phyloP scores from a whole-genome alignment of 2,329 filamentous ascomycete species.

The Penicillium sp. region DNA sequence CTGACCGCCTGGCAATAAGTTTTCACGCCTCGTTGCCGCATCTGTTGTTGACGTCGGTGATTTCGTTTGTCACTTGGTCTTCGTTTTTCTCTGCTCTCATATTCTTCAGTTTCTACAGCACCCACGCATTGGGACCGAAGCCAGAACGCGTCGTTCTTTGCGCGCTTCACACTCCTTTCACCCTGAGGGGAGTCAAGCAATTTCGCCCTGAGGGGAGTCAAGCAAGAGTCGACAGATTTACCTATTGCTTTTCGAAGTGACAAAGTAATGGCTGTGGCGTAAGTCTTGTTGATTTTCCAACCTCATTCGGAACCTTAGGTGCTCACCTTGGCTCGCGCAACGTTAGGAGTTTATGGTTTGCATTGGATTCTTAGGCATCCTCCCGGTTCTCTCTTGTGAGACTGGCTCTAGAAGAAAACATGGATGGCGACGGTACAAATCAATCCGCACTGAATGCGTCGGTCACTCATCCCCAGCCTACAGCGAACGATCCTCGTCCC shows the following conservation, averaged over 20 bases:
- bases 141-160: neutral
- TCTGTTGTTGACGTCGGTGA: neutral
- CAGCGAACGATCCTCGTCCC: neutral
- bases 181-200: neutral
- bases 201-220: neutral
- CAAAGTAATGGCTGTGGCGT: neutral
- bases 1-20: constrained; percentile 30
- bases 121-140: neutral
- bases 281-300: neutral
- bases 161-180: too few relatives aligned
- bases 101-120: neutral
- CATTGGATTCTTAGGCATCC: neutral
- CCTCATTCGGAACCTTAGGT: neutral
- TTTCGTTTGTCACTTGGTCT: neutral
- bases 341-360: too few relatives aligned
- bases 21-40: neutral
- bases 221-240: neutral
- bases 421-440: neutral
- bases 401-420: neutral
- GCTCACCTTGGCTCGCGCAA: neutral
- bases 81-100: neutral
- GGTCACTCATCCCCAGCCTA: neutral
- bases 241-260: neutral
- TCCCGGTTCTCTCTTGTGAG: too few relatives aligned
- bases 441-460: neutral